Conservation (phyloP, 768 basidiomycete genomes). For the Phylloporus arenicola region DNA sequence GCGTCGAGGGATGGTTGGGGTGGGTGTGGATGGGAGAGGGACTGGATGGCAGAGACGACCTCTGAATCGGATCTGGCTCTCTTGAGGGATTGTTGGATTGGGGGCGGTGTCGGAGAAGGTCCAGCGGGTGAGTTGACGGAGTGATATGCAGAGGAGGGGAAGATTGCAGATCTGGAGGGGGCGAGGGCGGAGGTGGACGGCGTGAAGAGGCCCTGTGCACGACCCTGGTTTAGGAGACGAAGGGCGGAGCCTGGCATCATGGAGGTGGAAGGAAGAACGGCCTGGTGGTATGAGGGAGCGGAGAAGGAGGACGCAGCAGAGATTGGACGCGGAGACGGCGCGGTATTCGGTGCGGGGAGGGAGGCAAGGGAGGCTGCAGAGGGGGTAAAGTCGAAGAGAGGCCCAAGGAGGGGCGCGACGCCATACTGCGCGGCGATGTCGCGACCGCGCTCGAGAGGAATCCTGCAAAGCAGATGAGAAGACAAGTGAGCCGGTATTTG, state of each 20-base stretch:
- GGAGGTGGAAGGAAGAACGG: constrained; percentile 67
- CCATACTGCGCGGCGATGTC: constrained; percentile 92
- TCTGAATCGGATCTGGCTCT: constrained; percentile 66
- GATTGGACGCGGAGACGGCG: constrained; percentile 55
- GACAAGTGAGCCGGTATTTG: constrained; percentile 1
- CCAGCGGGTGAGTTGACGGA: constrained; percentile 44
- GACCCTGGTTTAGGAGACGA: constrained; percentile 77
- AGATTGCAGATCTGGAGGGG: constrained; percentile 41
- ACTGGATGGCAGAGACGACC: constrained; percentile 27
- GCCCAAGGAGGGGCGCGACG: constrained; percentile 79
- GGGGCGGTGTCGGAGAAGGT: constrained; percentile 51
- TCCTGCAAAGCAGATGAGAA: constrained; percentile 49
- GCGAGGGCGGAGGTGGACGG: constrained; percentile 67
- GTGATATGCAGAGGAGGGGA: constrained; percentile 50
- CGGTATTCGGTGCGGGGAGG: constrained; percentile 48
- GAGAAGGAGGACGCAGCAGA: constrained; percentile 68
- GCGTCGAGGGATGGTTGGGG: constrained; percentile 28
- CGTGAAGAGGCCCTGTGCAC: constrained; percentile 81
- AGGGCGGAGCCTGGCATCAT: constrained; percentile 87
- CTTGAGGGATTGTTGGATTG: constrained; percentile 45
- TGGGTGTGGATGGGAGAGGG: constrained; percentile 11
- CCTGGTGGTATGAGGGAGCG: constrained; percentile 47
- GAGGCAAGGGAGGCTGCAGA: constrained; percentile 64
- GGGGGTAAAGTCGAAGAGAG: constrained; percentile 91
- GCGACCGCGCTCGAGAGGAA: constrained; percentile 89